These are phyloP conservation scores for Clonostachys rosea DNA, from an alignment of 2,329 filamentous ascomycete genomes.

Conservation along the genomic window DNA sequence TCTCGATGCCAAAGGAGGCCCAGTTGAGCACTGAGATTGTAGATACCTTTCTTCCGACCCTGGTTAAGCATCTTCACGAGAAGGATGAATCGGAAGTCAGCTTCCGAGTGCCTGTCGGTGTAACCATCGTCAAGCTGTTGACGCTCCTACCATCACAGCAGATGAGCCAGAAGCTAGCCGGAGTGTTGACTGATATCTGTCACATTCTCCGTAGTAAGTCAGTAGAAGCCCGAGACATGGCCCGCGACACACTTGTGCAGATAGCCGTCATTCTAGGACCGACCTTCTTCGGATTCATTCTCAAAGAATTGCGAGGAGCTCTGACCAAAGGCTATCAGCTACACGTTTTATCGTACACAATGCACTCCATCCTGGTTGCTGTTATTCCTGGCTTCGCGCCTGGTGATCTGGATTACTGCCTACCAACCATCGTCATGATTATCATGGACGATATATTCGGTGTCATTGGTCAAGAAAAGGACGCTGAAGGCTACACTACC, in stretches of 20 bases:
- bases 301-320: constrained; percentile 83
- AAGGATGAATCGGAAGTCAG: constrained; percentile 95
- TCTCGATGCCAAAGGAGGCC: constrained; percentile 59
- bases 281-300: constrained; percentile 82
- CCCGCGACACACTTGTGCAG: constrained; percentile 80
- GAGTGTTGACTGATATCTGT: constrained; percentile 85
- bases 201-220: constrained; percentile 88
- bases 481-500: constrained; percentile 90
- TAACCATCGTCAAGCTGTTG: constrained; percentile 84
- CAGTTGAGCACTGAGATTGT: constrained; percentile 71
- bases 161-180: constrained; percentile 70
- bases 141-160: constrained; percentile 71
- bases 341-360: constrained; percentile 90
- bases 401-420: constrained; percentile 86
- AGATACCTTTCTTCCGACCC: constrained; percentile 69
- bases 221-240: constrained; percentile 85
- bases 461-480: constrained; percentile 87
- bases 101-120: constrained; percentile 82
- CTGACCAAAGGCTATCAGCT: constrained; percentile 85
- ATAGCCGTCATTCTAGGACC: constrained; percentile 79
- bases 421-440: constrained; percentile 71
- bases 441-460: constrained; percentile 99
- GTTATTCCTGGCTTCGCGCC: constrained; percentile 68
- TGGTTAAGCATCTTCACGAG: constrained; percentile 83
- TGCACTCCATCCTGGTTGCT: constrained; percentile 83